A percentile compares a stretch with the other conserved stretches of the same genome.
Conservation (phyloP, 306 rosid genomes). For the Prunus dulcis region DNA sequence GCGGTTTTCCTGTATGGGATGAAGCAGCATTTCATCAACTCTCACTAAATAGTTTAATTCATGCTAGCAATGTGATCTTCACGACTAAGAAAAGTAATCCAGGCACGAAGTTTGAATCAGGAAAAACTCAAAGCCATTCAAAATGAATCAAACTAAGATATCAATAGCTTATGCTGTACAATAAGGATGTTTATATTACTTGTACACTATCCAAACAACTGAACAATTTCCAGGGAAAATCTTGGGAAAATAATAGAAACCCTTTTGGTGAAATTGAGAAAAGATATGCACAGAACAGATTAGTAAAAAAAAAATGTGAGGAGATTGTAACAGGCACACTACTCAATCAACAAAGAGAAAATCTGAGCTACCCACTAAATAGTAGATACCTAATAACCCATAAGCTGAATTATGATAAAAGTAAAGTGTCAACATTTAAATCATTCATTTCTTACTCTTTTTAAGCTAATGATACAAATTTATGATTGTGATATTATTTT, state of each 20-base stretch:
- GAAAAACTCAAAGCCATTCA: neutral
- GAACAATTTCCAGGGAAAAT: neutral
- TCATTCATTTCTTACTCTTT: neutral
- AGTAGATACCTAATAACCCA: neutral
- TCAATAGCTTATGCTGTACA: neutral
- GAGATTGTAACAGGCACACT: neutral
- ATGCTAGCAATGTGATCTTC: neutral
- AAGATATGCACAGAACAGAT: neutral
- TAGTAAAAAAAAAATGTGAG: neutral
- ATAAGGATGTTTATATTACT: neutral
- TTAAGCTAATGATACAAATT: neutral
- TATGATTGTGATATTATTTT: neutral
- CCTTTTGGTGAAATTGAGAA: neutral
- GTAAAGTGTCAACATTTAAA: neutral
- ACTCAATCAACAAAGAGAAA: no score
- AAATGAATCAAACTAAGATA: neutral
- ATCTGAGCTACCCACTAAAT: no score
- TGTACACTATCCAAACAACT: neutral
- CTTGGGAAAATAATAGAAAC: neutral
- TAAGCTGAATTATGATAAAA: neutral
- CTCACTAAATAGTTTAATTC: neutral
- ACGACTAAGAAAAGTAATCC: neutral
- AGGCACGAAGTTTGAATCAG: neutral
- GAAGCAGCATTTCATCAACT: slow-evolving; percentile 15
- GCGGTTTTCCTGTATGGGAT: slow-evolving; percentile 73